Evolutionary conservation across 139 green algal species (phyloP), one percentile per base, ranked within the genome.

Genomic region (Chlamydomonas asymmetrica): DNA sequence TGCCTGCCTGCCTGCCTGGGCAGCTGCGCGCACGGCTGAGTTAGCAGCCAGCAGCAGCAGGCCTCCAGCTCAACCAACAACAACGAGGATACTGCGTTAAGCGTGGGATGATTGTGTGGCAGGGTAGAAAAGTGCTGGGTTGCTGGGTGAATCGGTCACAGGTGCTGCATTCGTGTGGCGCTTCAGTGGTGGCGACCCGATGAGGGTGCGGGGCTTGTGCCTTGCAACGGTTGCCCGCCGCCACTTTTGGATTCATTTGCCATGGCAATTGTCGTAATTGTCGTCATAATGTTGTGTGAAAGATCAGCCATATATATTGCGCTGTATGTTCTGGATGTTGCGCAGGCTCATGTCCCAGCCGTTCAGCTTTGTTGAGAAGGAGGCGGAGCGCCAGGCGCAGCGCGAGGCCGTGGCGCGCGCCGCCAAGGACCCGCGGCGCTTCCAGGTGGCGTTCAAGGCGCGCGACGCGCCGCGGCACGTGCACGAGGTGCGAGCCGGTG

Each of bases 291-390:
- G n/a, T n/a, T n/a, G n/a, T n/a, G n/a, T n/a, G n/a, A n/a, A n/a
- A n/a, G n/a, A n/a, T n/a, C n/a, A n/a, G n/a, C n/a, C n/a, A n/a
- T n/a, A n/a, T n/a, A n/a, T n/a, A n/a, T n/a, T n/a, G n/a, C n/a
- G n/a, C n/a, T n/a, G n/a, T n/a, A n/a, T n/a, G n/a, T n/a, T n/a
- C n/a, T n/a, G n/a, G n/a, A n/a, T n/a, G n/a, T n/a, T n/a, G 0
- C 39, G 23, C 80, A 84, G 65, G 34, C 31, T 87, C 34, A 78
- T 84, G 78, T 71, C 85, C 74, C 48, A 74, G 27, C 86, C 86
- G 37, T 91, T 91, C 75, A 81, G 66, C 57, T 91, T 91, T 74
- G 76, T 85, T 37, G 79, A 73, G 8, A 74, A 65, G 2, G 81
- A 87, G 29, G 59, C 81, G 56, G 76, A 82, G 59, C 66, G 67